A percentile compares a stretch with the other conserved stretches of the same genome.
These are phyloP conservation scores for Antrodiella citrinella DNA, from an alignment of 768 basidiomycete genomes.

Conservation along the genomic window DNA sequence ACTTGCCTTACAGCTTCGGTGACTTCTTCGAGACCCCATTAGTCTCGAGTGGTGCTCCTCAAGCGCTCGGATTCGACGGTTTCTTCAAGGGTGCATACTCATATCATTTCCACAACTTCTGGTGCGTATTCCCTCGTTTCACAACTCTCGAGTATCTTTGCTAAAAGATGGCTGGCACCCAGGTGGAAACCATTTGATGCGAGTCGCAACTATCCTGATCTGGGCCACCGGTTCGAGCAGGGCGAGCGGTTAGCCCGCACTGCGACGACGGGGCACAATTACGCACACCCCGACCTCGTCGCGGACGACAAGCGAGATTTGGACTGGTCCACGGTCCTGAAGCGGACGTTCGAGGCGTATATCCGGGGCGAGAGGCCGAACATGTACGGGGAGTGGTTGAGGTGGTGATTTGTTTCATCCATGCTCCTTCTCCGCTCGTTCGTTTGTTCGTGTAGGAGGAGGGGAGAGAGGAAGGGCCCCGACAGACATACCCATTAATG, in stretches of 20 bases:
- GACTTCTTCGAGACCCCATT: slow-evolving; percentile 84
- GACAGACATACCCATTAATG: background rate
- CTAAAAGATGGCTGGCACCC: background rate
- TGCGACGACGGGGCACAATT: slow-evolving; percentile 12
- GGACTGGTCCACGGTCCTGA: slow-evolving; percentile 90
- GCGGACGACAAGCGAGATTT: slow-evolving; percentile 72
- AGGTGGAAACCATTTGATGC: slow-evolving; percentile 98
- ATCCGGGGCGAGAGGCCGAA: slow-evolving; percentile 87
- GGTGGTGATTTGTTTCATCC: slow-evolving; percentile 26
- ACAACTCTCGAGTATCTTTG: background rate
- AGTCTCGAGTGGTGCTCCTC: slow-evolving; percentile 69
- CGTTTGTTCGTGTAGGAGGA: background rate
- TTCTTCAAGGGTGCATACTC: slow-evolving; percentile 96
- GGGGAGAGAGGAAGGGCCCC: background rate
- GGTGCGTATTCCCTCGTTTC: slow-evolving; percentile 43
- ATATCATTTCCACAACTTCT: slow-evolving; percentile 95
- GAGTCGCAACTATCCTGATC: slow-evolving; percentile 89
- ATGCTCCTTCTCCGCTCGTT: background rate
- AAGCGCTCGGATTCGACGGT: slow-evolving; percentile 85
- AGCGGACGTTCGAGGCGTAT: slow-evolving; percentile 92
- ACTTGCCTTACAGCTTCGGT: slow-evolving; percentile 54
- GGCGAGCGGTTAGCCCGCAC: slow-evolving; percentile 69
- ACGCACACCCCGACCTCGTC: slow-evolving; percentile 31
- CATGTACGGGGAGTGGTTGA: slow-evolving; percentile 84
- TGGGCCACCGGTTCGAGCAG: slow-evolving; percentile 69